phyloP scores from a whole-genome alignment of 2,329 filamentous ascomycete genomes.

The Fusarium mangiferae region DNA sequence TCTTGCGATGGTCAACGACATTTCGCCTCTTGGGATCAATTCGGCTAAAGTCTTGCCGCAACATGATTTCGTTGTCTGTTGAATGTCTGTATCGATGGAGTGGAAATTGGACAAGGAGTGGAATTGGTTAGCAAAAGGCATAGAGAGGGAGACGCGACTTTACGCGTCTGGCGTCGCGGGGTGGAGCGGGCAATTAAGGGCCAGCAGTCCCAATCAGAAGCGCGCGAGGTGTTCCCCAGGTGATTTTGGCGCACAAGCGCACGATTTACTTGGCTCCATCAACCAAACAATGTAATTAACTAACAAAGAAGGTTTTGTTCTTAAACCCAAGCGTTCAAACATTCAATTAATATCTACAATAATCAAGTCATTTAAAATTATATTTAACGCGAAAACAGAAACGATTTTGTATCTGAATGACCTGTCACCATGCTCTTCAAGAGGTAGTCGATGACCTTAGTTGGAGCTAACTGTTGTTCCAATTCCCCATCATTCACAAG shows the following conservation, averaged over 20 bases:
- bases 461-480: neutral
- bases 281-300: neutral
- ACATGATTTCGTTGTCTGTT: constrained; percentile 51
- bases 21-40: constrained; percentile 79
- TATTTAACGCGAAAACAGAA: neutral
- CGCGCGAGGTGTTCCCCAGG: constrained; percentile 7
- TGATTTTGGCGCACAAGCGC: neutral
- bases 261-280: neutral
- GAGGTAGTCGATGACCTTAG: neutral
- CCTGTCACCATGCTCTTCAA: neutral
- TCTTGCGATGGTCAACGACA: constrained; percentile 81
- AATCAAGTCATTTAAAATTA: too few relatives aligned
- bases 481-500: neutral
- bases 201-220: constrained; percentile 26
- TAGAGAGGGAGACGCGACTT: constrained; percentile 48
- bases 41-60: constrained; percentile 63
- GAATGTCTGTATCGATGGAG: constrained; percentile 7
- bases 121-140: constrained; percentile 16
- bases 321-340: too few relatives aligned
- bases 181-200: constrained; percentile 42
- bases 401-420: neutral
- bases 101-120: constrained; percentile 25
- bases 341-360: neutral
- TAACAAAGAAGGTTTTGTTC: neutral
- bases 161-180: constrained; percentile 45